Evolutionary conservation across 768 basidiomycete genomes (phyloP), one percentile per base, ranked within the genome.

Genomic region (Tricholoma terreum): DNA sequence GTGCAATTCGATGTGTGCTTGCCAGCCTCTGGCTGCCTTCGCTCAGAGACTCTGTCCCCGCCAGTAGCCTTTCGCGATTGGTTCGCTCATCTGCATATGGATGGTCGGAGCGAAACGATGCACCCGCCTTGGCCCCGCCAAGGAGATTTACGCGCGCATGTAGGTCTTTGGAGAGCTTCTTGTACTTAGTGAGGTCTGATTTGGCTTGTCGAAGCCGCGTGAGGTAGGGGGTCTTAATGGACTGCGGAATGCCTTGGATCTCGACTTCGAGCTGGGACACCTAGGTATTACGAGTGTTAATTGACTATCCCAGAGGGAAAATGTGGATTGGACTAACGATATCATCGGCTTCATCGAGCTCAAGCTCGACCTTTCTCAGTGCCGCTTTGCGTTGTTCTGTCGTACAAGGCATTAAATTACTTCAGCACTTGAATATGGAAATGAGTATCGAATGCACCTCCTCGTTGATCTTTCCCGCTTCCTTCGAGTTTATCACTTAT

Each of bases 251-350:
- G 1, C 91, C 92, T 58, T 92, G 93, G 9, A 94, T 85, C 71
- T 97, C 94, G 40, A 94, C 82, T 71, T 96, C 93, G 80, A 98
- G 90, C 77, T 96, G 94, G 36, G 92, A 92, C 56, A 97, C 79
- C 94, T 97, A 65, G 12, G 33, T 35, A 6, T 17, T 1, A 46
- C 11, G 4, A 11, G 38, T n/a, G n/a, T 48, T 33, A 31, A 30
- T 38, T 30, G 38, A 52, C 8, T 40, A 45, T 11, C 50, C 52
- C 21, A 49, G 50, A 19, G 17, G 7, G 33, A 19, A 19, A 24
- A 40, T 8, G 8, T 2, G 40, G 55, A 40, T 27, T 11, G 9
- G 1, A 72, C 89, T 48, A 62, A 90, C 94, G 71, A 95, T 90
- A 76, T 97, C 95, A 60, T 95, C 94, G 0, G 93, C 94, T 67